Conservation (phyloP, 257 asterid genomes). For the Penstemon barbatus region DNA sequence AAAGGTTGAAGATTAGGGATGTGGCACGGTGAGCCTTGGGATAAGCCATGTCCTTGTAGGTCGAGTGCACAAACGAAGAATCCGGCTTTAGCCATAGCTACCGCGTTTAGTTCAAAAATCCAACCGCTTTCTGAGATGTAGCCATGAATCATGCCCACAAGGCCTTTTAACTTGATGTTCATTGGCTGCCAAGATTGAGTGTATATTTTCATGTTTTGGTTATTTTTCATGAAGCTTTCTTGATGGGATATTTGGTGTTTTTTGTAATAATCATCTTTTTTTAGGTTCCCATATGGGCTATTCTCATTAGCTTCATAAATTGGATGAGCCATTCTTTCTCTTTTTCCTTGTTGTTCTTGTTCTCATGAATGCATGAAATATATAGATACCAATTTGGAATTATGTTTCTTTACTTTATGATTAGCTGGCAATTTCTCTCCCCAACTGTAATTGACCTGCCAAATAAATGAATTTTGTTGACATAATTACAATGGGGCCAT, state of each 20-base stretch:
- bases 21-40: constrained; percentile 63
- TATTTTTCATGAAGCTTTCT: constrained; percentile 57
- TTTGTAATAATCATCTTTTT: constrained; percentile 56
- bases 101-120: constrained; percentile 74
- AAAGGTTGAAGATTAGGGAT: constrained; percentile 50
- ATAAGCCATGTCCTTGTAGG: constrained; percentile 78
- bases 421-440: not conserved
- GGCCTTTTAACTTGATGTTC: constrained; percentile 34
- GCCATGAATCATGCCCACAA: constrained; percentile 82
- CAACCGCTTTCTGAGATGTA: constrained; percentile 79
- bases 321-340: constrained; percentile 44
- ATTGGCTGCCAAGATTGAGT: constrained; percentile 76
- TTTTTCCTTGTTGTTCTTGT: not conserved
- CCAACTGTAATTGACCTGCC: constrained; percentile 37
- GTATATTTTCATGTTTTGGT: constrained; percentile 46
- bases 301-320: constrained; percentile 65
- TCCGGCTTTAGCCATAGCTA: constrained; percentile 73
- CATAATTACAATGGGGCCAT: too few relatives aligned
- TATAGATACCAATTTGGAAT: constrained; percentile 1
- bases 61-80: constrained; percentile 66
- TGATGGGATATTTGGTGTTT: constrained; percentile 59
- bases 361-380: not conserved
- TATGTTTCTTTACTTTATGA: constrained; percentile 11
- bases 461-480: constrained; percentile 29
- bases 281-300: constrained; percentile 69